phyloP scores from a whole-genome alignment of 495 filamentous ascomycete genomes.

The Daldinia concentrica region DNA sequence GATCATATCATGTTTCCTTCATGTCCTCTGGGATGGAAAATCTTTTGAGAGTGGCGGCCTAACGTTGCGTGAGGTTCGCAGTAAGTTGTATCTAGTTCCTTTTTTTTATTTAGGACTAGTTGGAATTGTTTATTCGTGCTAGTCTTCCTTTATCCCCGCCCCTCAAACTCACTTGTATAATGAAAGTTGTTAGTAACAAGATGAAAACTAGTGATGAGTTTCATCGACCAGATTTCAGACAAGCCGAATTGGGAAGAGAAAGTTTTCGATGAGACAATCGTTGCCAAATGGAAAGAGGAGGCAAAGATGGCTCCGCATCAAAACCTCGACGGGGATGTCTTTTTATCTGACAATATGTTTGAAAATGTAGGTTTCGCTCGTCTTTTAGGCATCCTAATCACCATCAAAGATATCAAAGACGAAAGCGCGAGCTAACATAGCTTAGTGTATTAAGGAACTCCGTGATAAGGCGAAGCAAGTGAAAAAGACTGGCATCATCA shows the following conservation, averaged over 20 bases:
- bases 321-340: conserved; percentile 40
- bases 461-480: conserved; percentile 53
- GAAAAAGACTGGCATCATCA: conserved; percentile 47
- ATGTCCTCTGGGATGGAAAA: not conserved
- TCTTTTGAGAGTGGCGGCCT: not conserved
- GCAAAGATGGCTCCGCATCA: conserved; percentile 26
- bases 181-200: not conserved
- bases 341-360: conserved; percentile 59
- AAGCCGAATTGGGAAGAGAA: conserved; percentile 63
- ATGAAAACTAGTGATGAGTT: conserved; percentile 40
- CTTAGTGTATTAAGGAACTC: conserved; percentile 59
- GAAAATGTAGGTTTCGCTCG: conserved; percentile 51
- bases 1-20: not conserved
- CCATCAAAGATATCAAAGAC: not conserved
- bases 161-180: not conserved
- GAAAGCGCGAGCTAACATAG: not conserved
- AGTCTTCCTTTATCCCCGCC: not conserved
- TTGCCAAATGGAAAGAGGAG: conserved; percentile 48
- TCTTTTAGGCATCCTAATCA: not conserved
- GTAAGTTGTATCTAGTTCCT: not conserved
- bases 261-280: conserved; percentile 60
- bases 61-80: not conserved
- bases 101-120: too few species aligned
- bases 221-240: conserved; percentile 50
- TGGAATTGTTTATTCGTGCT: too few species aligned